Base-by-base conservation (phyloP, 163 green algal genomes). In the Scenedesmus sp. region DNA sequence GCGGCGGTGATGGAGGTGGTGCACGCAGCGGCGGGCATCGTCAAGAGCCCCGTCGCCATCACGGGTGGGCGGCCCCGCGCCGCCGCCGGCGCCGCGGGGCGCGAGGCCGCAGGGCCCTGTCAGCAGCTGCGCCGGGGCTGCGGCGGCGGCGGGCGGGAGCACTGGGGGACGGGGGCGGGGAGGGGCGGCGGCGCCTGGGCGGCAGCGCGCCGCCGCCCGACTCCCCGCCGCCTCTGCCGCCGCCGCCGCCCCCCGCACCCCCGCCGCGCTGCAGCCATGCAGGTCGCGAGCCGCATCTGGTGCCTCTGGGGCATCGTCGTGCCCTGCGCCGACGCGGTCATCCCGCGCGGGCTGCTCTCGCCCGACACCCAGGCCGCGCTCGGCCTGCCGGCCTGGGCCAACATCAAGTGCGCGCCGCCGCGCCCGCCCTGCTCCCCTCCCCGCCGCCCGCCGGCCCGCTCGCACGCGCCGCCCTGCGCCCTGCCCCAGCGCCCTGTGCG, bases 1-100 rank as follows among this genome's bases (percentile, higher is more conserved):
- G 89, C 90, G 2, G 94, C 94, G 9, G 50, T 97, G 0, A 50
- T 96, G 77, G 94, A 98, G 84, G 87, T 97, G 22, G 51, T 97
- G 28, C 94, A 98, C 82, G 89, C 83, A 36, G 85, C 83, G 0
- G 7, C 92, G 2, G 91, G 94, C 28, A 34, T 98, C 0, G 94
- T 97, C 33, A 87, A 91, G 17, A 95, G 91, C 0, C 94, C 94
- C 0, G 81, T 97, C 1, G 70, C 86, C 20, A 92, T 96, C 67
- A 97, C 94, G 83, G 87, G 92, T 93, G 57, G 48, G 86, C 10
- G 33, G 20, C 17, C 10, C 11, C 29, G 31, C n/a, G n/a, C n/a
- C n/a, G n/a, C n/a, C n/a, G n/a, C n/a, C 7, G 15, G 56, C 56
- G n/a, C 15, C 17, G 48, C 17, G 48, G 48, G 48, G 48, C 17